Evolutionary conservation across 2,329 filamentous ascomycete species (phyloP), one percentile per base, ranked within the genome.

Genomic region (Apiospora phragmitis): DNA sequence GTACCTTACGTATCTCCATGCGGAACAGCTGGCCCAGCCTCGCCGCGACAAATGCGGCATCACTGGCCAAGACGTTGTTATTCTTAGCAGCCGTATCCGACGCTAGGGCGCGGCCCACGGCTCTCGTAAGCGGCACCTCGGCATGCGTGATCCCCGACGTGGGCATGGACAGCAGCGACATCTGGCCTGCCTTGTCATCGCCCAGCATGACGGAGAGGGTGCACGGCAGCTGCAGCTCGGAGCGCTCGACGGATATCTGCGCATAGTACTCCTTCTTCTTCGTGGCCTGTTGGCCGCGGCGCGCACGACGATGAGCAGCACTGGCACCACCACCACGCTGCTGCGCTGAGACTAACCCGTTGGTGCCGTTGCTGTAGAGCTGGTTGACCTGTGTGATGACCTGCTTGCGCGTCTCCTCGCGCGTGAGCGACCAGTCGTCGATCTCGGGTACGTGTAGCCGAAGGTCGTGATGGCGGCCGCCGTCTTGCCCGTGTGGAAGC

Each of bases 361-460:
- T 32, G 42, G 65, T 42, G 16, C 66, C 29, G 43, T 65, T 2
- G 1, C 79, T 78, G 74, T 86, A 87, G 4, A 94, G 79, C 0
- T 80, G 84, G 70, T 88, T 85, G 16, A 93, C 86, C 8, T 90
- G 87, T 0, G 88, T 86, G 47, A 89, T 86, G 42, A 94, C 84
- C 74, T 92, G 91, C 71, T 87, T 86, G 42, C 86, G 84, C 62
- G 94, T 79, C 74, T 90, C 84, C 71, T 89, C 85, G 1, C 87
- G 81, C 3, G 86, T 86, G 80, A 90, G 88, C 38, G 83, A 85
- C 72, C 89, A 88, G 75, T 81, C 79, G 70, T 78, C 71, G 38
- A 85, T 77, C 71, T 83, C 81, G 2, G 79, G 72, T 84, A 84
- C 5, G 80, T 83, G 75, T 85, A 84, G 26, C 83, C 83, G 69